These are phyloP conservation scores for Madurella fahalii DNA, from an alignment of 2,329 filamentous ascomycete genomes.

Conservation along the genomic window DNA sequence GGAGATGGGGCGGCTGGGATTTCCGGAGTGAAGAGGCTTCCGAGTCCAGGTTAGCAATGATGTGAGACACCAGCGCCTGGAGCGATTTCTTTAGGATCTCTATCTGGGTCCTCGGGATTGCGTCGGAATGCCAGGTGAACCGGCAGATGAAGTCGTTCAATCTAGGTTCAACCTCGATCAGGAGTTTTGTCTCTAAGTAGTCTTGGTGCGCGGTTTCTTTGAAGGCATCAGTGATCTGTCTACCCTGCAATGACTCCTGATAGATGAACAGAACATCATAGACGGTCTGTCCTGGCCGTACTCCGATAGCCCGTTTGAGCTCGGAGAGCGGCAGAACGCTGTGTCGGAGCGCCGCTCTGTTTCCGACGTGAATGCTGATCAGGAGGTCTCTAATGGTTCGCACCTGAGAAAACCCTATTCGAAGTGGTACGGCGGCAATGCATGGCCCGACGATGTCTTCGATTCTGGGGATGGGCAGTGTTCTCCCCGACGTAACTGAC, in stretches of 20 bases:
- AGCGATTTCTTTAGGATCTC: slow-evolving; percentile 58
- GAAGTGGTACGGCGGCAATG: slow-evolving; percentile 68
- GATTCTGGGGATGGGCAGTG: slow-evolving; percentile 63
- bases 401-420: slow-evolving; percentile 54
- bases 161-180: slow-evolving; percentile 70
- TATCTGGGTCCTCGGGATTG: slow-evolving; percentile 53
- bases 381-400: slow-evolving; percentile 58
- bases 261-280: slow-evolving; percentile 82
- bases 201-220: slow-evolving; percentile 60
- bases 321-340: slow-evolving; percentile 61
- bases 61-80: slow-evolving; percentile 41
- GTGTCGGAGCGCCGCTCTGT: slow-evolving; percentile 62
- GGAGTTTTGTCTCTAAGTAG: slow-evolving; percentile 68
- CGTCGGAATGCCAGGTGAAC: slow-evolving; percentile 44
- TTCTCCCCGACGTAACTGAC: slow-evolving; percentile 76
- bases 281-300: slow-evolving; percentile 53
- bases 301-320: slow-evolving; percentile 59
- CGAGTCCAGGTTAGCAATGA: slow-evolving; percentile 27
- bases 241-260: slow-evolving; percentile 64
- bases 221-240: slow-evolving; percentile 35
- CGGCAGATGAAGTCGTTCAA: slow-evolving; percentile 39
- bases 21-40: slow-evolving; percentile 25
- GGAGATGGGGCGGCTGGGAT: slow-evolving; percentile 30
- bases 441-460: slow-evolving; percentile 77
- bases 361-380: slow-evolving; percentile 58